phyloP scores from a whole-genome alignment of 2,329 filamentous ascomycete genomes.

The Zymoseptoria pseudotritici region DNA sequence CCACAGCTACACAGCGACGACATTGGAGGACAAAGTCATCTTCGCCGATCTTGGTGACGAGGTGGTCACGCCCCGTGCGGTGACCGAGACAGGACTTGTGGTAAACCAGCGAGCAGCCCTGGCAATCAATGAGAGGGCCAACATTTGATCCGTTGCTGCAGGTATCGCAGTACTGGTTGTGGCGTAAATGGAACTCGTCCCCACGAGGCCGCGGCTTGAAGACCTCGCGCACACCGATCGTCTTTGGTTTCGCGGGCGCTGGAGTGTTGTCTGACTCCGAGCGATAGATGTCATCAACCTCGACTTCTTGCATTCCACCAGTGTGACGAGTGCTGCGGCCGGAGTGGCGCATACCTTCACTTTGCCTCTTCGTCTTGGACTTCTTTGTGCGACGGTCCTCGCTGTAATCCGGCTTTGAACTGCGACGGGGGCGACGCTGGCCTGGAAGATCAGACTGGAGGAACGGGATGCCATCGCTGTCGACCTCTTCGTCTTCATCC shows the following conservation, averaged over 20 bases:
- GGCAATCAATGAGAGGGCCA: constrained; percentile 74
- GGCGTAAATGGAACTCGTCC: constrained; percentile 61
- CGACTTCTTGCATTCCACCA: constrained; percentile 47
- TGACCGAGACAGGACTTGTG: constrained; percentile 77
- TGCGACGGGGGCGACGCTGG: constrained; percentile 32
- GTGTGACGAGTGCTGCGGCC: constrained; percentile 39
- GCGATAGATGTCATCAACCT: constrained; percentile 50
- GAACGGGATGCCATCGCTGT: constrained; percentile 15
- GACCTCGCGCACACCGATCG: constrained; percentile 58
- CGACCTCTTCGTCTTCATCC: constrained; percentile 25
- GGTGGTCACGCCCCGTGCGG: constrained; percentile 68
- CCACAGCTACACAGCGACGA: constrained; percentile 67
- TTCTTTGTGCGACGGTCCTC: constrained; percentile 4
- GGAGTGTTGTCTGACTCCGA: constrained; percentile 35
- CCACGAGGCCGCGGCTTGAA: constrained; percentile 58
- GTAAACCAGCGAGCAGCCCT: constrained; percentile 79
- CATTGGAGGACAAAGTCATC: constrained; percentile 84
- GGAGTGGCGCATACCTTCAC: constrained; percentile 34
- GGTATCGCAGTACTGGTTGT: constrained; percentile 64
- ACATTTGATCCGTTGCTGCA: constrained; percentile 57
- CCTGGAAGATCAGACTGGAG: constrained; percentile 37
- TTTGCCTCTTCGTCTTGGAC: constrained; percentile 12
- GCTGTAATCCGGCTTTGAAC: not conserved
- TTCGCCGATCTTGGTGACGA: constrained; percentile 75
- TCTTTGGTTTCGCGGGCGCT: constrained; percentile 42